Conservation (phyloP, 305 asterid species). For the Nicotiana rustica region DNA sequence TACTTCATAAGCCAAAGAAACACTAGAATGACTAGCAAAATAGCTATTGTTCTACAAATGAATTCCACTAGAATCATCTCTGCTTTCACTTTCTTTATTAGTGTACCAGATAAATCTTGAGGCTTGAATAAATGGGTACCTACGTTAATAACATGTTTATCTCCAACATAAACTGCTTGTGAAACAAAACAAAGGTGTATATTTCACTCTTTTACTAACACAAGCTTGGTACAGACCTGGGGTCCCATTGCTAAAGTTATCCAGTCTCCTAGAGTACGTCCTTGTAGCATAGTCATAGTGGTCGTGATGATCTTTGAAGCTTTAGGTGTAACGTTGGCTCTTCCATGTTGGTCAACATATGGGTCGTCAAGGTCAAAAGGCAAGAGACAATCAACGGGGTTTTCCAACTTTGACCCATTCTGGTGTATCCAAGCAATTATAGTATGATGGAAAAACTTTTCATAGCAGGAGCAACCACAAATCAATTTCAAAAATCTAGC, state of each 20-base stretch:
- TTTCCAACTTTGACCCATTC: too few relatives aligned
- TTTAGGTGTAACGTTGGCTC: too few relatives aligned
- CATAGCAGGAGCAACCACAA: background rate
- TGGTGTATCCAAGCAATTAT: background rate
- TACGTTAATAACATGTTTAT: too few relatives aligned
- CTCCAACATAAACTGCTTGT: background rate
- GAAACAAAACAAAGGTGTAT: background rate
- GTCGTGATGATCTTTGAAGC: background rate
- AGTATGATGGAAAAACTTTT: background rate
- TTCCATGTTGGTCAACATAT: too few relatives aligned
- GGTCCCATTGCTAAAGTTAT: background rate
- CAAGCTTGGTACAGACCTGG: background rate
- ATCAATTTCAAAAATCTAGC: background rate
- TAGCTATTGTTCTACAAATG: too few relatives aligned
- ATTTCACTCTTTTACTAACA: background rate
- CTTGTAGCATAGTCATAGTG: background rate
- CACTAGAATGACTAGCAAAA: too few relatives aligned
- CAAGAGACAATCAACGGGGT: too few relatives aligned
- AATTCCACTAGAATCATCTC: too few relatives aligned
- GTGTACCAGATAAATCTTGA: background rate
- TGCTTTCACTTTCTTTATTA: too few relatives aligned
- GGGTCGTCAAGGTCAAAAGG: too few relatives aligned
- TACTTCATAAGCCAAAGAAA: too few relatives aligned
- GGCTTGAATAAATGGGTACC: background rate
- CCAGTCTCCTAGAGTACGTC: background rate